Base-by-base conservation (phyloP, 306 rosid genomes). In the Astragalus glycyphyllos region DNA sequence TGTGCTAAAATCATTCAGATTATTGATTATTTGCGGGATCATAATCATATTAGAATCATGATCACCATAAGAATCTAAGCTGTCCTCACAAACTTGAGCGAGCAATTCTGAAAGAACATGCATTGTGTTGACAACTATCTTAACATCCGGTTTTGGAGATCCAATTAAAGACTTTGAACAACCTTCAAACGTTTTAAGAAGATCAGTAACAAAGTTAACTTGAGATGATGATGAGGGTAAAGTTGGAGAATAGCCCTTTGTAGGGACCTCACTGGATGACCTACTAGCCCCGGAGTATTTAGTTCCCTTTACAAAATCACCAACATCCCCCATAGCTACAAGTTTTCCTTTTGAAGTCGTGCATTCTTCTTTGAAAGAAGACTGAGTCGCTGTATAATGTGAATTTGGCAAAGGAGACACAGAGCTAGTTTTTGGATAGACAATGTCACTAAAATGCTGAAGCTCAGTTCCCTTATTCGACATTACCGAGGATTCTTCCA, bases 101-200 rank as follows among this genome's bases (percentile, higher is more conserved):
- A 87, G 87, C 76, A 78, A 68, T 64, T 85, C 84, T 65, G 90
- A 87, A 74, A 89, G 82, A 80, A 49, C 77, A 73, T 68, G 86
- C 81, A 87, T 85, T 65, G 81, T 59, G 46, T 65, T 57, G 60
- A 89, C 67, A 72, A 85, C 41, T 44, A 7, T 58, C 38, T 65
- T 67, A 46, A 67, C 80, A 83, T 83, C 86, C 20, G 73, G 68
- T 67, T 70, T 76, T 44, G 86, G 84, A 73, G 82, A 68, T 69
- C 80, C 74, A 49, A 69, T 77, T 40, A 75, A 54, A 63, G 87
- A 83, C 77, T 79, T 76, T 16, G 84, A 75, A 76, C 79, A 38
- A 34, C 67, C 83, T 69, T 82, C 68, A 48, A 64, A 74, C 58
- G 63, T 76, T 69, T 79, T 72, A 38, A 61, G 38, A 56, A 76